phyloP scores from a whole-genome alignment of 106 monocot species.

The Amphibolis antarctica region DNA sequence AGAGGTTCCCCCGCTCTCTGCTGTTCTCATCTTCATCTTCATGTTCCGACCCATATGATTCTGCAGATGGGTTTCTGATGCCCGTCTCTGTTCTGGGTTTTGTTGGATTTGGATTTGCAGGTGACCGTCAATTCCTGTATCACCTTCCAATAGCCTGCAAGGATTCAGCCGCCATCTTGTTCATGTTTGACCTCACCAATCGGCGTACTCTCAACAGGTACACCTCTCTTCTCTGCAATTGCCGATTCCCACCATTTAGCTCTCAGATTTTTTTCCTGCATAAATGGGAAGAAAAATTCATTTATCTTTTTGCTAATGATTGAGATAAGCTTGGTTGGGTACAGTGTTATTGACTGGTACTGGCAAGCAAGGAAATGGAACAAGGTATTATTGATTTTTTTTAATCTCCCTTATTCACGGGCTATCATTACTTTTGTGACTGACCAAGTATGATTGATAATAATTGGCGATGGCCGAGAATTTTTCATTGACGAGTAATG shows the following conservation, averaged over 20 bases:
- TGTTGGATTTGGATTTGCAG: constrained; percentile 13
- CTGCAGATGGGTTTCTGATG: too few species aligned
- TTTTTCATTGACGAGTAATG: background rate
- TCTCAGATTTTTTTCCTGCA: too few species aligned
- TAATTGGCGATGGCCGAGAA: background rate
- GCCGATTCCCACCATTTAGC: too few species aligned
- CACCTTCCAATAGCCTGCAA: constrained; percentile 89
- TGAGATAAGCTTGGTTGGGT: background rate
- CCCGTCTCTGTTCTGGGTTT: too few species aligned
- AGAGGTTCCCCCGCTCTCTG: too few species aligned
- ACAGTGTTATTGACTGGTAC: constrained; percentile 75
- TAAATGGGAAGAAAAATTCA: too few species aligned
- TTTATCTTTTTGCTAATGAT: too few species aligned
- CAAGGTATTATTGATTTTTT: constrained; percentile 39
- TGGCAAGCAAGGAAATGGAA: constrained; percentile 78
- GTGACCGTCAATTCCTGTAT: constrained; percentile 39
- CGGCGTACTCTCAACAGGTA: constrained; percentile 70
- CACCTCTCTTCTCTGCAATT: constrained; percentile 1
- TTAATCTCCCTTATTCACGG: too few species aligned
- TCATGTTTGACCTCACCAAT: constrained; percentile 94
- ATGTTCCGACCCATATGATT: too few species aligned
- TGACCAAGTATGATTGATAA: too few species aligned
- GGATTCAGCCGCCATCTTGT: constrained; percentile 78
- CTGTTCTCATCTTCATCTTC: too few species aligned
- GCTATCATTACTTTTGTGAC: background rate